Evolutionary conservation across 257 asterid genomes (phyloP).

Genomic region (Solanum boliviense): DNA sequence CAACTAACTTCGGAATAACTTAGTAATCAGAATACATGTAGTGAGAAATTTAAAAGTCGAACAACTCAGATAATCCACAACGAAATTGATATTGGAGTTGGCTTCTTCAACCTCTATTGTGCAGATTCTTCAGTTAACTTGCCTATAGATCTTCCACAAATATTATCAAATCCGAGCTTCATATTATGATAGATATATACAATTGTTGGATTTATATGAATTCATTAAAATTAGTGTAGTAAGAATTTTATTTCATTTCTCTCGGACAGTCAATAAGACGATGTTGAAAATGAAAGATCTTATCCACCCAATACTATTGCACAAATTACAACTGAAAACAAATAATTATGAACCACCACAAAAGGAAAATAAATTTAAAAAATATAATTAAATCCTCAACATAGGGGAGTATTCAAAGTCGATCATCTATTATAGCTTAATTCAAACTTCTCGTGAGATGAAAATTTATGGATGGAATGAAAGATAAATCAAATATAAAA

Average conservation of each 20-base stretch:
- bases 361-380: too few species aligned
- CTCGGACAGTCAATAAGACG: not conserved
- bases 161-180: not conserved
- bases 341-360: too few species aligned
- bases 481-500: too few species aligned
- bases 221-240: not conserved
- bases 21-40: not conserved
- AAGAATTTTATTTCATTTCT: not conserved
- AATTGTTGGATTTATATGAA: not conserved
- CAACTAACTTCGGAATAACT: not conserved
- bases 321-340: not conserved
- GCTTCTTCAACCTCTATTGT: not conserved
- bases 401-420: not conserved
- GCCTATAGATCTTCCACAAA: not conserved
- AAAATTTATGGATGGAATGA: too few species aligned
- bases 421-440: too few species aligned
- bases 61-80: not conserved
- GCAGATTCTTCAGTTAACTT: not conserved
- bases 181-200: not conserved
- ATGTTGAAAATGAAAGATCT: not conserved
- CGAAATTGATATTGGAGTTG: not conserved
- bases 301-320: not conserved
- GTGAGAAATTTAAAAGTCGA: not conserved
- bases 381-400: too few species aligned
- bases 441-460: too few species aligned